phyloP scores from a whole-genome alignment of 768 basidiomycete species.

The Mycena filopes region DNA sequence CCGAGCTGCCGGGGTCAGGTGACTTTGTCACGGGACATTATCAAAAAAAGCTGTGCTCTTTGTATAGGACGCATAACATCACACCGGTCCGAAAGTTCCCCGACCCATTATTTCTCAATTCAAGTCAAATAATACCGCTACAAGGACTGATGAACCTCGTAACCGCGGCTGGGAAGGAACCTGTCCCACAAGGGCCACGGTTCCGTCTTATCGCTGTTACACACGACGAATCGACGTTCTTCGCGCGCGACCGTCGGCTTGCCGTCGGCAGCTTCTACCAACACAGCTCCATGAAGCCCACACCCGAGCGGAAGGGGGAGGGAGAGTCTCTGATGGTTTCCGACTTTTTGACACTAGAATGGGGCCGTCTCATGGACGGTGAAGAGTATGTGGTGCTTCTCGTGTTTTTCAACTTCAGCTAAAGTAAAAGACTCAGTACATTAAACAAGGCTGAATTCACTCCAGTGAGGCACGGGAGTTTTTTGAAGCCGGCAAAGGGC shows the following conservation, averaged over 20 bases:
- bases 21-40: too few species aligned
- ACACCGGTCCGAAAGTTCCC: too few species aligned
- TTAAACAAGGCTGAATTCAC: neutral
- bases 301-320: slow-evolving; percentile 1
- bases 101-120: too few species aligned
- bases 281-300: neutral
- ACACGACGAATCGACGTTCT: slow-evolving; percentile 2
- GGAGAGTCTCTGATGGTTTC: neutral
- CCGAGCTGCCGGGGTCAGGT: too few species aligned
- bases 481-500: neutral
- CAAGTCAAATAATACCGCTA: too few species aligned
- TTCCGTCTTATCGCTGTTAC: neutral
- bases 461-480: neutral
- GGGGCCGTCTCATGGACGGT: neutral
- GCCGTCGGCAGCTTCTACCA: neutral
- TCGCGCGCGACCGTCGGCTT: neutral
- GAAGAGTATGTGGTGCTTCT: neutral
- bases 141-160: too few species aligned
- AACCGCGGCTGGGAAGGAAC: too few species aligned
- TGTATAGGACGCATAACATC: too few species aligned
- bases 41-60: too few species aligned
- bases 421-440: too few species aligned
- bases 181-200: neutral
- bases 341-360: neutral
- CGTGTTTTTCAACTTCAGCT: too few species aligned